A percentile compares a stretch with the other conserved stretches of the same genome.
Conservation (phyloP, 305 asterid species). For the Plantago coronopus region DNA sequence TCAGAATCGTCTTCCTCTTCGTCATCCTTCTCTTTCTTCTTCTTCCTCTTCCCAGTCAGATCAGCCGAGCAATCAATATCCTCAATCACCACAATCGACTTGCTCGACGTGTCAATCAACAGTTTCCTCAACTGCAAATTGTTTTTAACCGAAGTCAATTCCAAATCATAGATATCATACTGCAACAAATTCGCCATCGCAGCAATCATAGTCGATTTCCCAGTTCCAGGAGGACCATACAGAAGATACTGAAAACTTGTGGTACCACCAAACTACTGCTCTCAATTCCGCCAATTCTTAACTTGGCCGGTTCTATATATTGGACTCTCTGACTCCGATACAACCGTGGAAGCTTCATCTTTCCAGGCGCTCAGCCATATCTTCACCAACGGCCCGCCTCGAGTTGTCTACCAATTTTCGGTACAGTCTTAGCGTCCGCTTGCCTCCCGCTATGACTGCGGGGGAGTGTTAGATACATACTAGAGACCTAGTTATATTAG, state of each 20-base stretch:
- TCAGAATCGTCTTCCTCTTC: slow-evolving; percentile 19
- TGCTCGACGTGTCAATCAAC: slow-evolving; percentile 36
- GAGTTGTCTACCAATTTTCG: too few species aligned
- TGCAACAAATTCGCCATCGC: slow-evolving; percentile 51
- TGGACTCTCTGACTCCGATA: slow-evolving; percentile 34
- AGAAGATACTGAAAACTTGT: slow-evolving; percentile 46
- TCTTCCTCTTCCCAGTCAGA: slow-evolving; percentile 44
- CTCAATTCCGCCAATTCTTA: slow-evolving; percentile 35
- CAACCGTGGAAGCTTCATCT: slow-evolving; percentile 43
- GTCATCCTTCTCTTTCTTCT: slow-evolving; percentile 15
- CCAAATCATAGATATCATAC: slow-evolving; percentile 47
- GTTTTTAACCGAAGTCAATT: slow-evolving; percentile 40
- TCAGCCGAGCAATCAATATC: slow-evolving; percentile 49
- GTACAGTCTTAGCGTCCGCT: too few species aligned
- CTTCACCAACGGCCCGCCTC: too few species aligned
- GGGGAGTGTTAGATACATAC: too few species aligned
- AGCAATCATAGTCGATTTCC: slow-evolving; percentile 50
- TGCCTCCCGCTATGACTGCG: too few species aligned
- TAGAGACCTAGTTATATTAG: too few species aligned
- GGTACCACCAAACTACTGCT: slow-evolving; percentile 42
- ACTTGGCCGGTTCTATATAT: slow-evolving; percentile 27
- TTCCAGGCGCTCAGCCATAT: slow-evolving; percentile 41
- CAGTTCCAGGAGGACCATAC: slow-evolving; percentile 46
- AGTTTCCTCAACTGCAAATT: slow-evolving; percentile 40
- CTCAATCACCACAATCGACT: slow-evolving; percentile 43